A percentile compares a stretch with the other conserved stretches of the same genome.
Conservation (phyloP, 2,329 filamentous ascomycete genomes). For the Catunica adiposa region DNA sequence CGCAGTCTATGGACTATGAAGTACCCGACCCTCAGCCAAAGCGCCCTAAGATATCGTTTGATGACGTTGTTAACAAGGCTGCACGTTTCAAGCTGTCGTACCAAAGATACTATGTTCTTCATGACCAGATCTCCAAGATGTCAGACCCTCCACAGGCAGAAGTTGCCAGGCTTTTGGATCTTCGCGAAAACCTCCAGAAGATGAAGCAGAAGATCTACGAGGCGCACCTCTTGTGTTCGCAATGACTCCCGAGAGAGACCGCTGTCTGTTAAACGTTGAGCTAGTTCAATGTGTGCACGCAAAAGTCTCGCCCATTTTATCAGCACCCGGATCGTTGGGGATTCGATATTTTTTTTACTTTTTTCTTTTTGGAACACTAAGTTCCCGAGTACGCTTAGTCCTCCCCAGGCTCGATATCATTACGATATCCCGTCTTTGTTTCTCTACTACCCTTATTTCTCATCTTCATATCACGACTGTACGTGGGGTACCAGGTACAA, state of each 20-base stretch:
- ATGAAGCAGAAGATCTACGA: conserved; percentile 45
- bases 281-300: neutral
- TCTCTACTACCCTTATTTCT: conserved; percentile 7
- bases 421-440: neutral
- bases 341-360: neutral
- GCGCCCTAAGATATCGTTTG: conserved; percentile 18
- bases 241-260: conserved; percentile 1
- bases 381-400: too few relatives aligned
- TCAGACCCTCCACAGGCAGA: conserved; percentile 35
- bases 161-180: conserved; percentile 33
- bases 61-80: conserved; percentile 36
- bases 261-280: neutral
- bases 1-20: conserved; percentile 14
- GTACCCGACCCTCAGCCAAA: conserved; percentile 18
- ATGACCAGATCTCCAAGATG: conserved; percentile 35
- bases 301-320: neutral
- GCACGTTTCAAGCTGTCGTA: conserved; percentile 40
- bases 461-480: conserved; percentile 7
- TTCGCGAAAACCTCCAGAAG: conserved; percentile 36
- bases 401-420: neutral
- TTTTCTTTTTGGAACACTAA: neutral
- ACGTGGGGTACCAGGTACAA: conserved; percentile 4
- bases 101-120: conserved; percentile 38
- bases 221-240: conserved; percentile 23
- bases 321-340: neutral